Conservation (phyloP, 768 basidiomycete species). For the Termitomyces sp. region DNA sequence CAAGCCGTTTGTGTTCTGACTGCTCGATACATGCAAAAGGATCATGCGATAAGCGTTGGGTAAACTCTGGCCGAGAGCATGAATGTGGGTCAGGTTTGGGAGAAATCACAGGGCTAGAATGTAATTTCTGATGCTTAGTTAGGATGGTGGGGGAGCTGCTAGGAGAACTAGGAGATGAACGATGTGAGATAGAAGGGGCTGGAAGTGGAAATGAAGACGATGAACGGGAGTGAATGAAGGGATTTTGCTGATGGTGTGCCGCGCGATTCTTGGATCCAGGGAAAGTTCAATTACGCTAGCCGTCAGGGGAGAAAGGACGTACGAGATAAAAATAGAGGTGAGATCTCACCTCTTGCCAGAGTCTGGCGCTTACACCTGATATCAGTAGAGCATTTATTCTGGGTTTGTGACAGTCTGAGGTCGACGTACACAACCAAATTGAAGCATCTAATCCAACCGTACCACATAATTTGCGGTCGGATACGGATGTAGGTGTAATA, state of each 20-base stretch:
- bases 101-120: constrained; percentile 3
- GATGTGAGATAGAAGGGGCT: constrained; percentile 49
- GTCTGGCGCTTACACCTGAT: too few species aligned
- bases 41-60: constrained; percentile 82
- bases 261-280: constrained; percentile 86
- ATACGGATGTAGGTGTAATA: not conserved
- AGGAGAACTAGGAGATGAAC: constrained; percentile 41
- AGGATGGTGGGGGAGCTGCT: constrained; percentile 32
- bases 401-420: too few species aligned
- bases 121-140: not conserved
- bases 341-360: too few species aligned
- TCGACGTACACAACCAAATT: too few species aligned
- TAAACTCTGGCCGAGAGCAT: constrained; percentile 38
- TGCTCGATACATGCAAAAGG: constrained; percentile 96
- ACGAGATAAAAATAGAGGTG: constrained; percentile 85
- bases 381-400: too few species aligned
- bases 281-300: constrained; percentile 5
- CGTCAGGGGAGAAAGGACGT: constrained; percentile 25
- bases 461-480: not conserved
- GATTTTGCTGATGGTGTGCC: constrained; percentile 61
- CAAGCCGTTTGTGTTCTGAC: constrained; percentile 71
- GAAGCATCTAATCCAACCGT: too few species aligned
- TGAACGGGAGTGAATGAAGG: constrained; percentile 18
- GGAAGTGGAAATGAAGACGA: constrained; percentile 27
- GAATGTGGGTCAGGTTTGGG: constrained; percentile 15